Conservation (phyloP, 2,329 filamentous ascomycete genomes). For the Claviceps sp. region DNA sequence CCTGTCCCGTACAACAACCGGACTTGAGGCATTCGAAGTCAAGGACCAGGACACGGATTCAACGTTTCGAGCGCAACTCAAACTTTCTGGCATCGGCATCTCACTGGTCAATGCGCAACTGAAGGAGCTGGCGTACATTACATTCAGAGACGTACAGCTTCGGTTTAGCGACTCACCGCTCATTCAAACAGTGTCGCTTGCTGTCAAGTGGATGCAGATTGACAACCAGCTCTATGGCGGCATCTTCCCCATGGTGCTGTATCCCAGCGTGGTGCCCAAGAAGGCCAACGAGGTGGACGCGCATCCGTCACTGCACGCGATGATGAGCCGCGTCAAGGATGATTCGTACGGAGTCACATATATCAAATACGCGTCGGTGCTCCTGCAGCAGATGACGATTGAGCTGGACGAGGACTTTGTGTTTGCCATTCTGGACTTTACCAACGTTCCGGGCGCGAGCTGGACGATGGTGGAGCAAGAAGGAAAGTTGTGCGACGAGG, state of each 20-base stretch:
- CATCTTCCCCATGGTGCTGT: constrained; percentile 93
- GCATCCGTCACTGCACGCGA: constrained; percentile 85
- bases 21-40: constrained; percentile 65
- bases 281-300: constrained; percentile 92
- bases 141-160: constrained; percentile 78
- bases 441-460: constrained; percentile 78
- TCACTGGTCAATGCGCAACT: constrained; percentile 88
- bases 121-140: constrained; percentile 86
- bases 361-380: constrained; percentile 90
- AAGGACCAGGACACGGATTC: constrained; percentile 82
- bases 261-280: constrained; percentile 95
- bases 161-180: constrained; percentile 87
- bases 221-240: constrained; percentile 98
- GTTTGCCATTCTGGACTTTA: constrained; percentile 87
- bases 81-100: constrained; percentile 79
- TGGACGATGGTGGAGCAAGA: constrained; percentile 59
- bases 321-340: constrained; percentile 90
- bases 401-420: constrained; percentile 98
- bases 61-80: constrained; percentile 79
- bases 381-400: constrained; percentile 95
- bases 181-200: constrained; percentile 81
- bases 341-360: constrained; percentile 96
- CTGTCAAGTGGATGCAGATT: constrained; percentile 97
- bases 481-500: constrained; percentile 78
- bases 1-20: constrained; percentile 32